Evolutionary conservation across 495 filamentous ascomycete genomes (phyloP), one percentile per base, ranked within the genome.

Genomic region (Lichina pygmaea): DNA sequence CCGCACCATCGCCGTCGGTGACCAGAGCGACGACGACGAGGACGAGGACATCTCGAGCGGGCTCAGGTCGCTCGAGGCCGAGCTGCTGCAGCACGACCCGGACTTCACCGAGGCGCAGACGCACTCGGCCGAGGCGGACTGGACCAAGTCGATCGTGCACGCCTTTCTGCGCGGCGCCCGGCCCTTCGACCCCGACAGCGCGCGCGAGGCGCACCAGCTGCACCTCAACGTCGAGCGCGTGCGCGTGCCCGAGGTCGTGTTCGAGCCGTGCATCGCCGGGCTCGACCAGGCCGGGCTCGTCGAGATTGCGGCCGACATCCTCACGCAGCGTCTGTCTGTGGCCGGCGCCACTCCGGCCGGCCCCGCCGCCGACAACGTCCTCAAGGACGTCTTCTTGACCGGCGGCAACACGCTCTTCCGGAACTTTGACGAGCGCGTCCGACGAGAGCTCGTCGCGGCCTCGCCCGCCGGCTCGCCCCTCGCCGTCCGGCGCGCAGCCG

Each of bases 221-320:
- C 89, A 97, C 57, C 70, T 97, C 37, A 97, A 97, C 55, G 80
- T 97, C 41, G 89, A 97, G 63, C 74, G 91, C 32, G 93, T 97
- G 56, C 79, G 89, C 24, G 85, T 93, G 0, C 91, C 89, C 3
- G 89, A 97, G 61, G 77, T 97, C 11, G 70, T 93, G 10, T 95
- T 94, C 62, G 82, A 93, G 57, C 89, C 89, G 0, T 69, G 68
- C n/a, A 93, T 97, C 54, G 89, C 91, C 2, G 89, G 89, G 4
- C 65, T 95, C 34, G 89, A 97, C 55, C 89, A 97, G 58, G 85
- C 86, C 0, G 89, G 89, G 16, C 66, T 97, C 15, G 66, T 91
- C 16, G 86, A 97, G 59, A 84, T 93, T 43, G 80, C 79, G 0
- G 76, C 77, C 6, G 79, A 83, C 49, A 86, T 95, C 36, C 60